Conservation (phyloP, 805 yeast genomes). For the Monosporozyma siamensis region DNA sequence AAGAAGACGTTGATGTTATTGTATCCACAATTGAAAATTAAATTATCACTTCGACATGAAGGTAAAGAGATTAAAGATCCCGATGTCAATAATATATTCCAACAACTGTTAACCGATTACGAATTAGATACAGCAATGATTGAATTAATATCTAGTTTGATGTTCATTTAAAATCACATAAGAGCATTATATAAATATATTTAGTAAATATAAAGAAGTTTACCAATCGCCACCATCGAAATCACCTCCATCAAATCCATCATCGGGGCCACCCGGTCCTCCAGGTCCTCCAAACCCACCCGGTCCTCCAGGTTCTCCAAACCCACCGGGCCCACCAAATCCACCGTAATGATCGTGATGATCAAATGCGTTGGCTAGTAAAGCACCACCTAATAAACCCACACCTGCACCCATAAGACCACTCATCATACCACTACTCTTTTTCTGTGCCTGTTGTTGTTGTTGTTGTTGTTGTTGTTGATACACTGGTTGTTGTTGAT, state of each 20-base stretch:
- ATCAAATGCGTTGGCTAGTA: conserved; percentile 39
- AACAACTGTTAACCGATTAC: conserved; percentile 17
- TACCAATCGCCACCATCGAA: conserved; percentile 19
- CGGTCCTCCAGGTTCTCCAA: too few relatives aligned
- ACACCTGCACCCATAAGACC: conserved; percentile 45
- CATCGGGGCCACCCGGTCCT: conserved; percentile 24
- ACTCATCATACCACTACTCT: conserved; percentile 29
- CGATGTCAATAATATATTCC: conserved; percentile 8
- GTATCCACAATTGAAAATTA: conserved; percentile 4
- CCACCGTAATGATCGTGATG: conserved; percentile 12
- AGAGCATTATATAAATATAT: too few relatives aligned
- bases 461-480: conserved; percentile 27
- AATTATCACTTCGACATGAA: background rate
- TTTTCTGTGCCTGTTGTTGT: conserved; percentile 21
- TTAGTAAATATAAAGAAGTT: too few relatives aligned
- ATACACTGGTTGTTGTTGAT: conserved; percentile 10
- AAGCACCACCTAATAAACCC: conserved; percentile 54
- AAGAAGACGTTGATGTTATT: background rate
- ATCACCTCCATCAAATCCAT: conserved; percentile 24
- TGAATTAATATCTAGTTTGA: conserved; percentile 3
- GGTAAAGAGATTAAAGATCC: background rate
- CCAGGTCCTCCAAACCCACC: too few relatives aligned
- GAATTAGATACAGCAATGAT: conserved; percentile 16
- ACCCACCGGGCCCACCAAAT: too few relatives aligned
- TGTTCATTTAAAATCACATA: background rate